Conservation (phyloP, 306 rosid genomes). For the Acacia crassicarpa region DNA sequence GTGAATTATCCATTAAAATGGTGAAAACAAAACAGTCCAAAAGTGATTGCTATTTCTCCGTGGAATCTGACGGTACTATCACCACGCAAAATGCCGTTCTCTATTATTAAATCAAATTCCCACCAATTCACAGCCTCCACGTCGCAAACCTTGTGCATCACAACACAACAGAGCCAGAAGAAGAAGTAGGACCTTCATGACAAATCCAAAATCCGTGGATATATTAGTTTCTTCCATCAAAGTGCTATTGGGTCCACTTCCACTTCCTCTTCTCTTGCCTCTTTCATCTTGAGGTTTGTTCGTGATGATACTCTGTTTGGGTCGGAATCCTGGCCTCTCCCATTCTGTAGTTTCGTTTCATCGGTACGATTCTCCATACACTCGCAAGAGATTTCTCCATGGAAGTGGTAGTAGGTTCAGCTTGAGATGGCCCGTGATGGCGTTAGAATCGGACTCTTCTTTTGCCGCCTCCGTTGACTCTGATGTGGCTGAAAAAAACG, state of each 20-base stretch:
- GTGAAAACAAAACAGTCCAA: neutral
- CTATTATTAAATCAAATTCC: neutral
- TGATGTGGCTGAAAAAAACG: conserved; percentile 54
- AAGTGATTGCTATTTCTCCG: neutral
- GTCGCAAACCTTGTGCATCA: neutral
- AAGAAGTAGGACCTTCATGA: neutral
- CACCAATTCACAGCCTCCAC: conserved; percentile 22
- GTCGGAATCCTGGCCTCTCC: conserved; percentile 42
- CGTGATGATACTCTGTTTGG: conserved; percentile 46
- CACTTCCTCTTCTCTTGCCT: neutral
- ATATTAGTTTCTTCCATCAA: neutral
- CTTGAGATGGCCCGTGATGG: conserved; percentile 51
- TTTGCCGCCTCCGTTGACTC: conserved; percentile 64
- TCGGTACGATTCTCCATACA: conserved; percentile 17
- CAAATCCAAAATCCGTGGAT: neutral
- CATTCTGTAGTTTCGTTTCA: conserved; percentile 32
- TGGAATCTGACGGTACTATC: conserved; percentile 25
- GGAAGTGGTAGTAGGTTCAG: conserved; percentile 18
- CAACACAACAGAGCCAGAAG: neutral
- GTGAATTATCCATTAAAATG: neutral
- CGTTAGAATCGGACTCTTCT: conserved; percentile 59
- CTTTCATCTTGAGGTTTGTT: neutral
- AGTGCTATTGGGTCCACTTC: neutral
- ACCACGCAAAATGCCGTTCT: conserved; percentile 29
- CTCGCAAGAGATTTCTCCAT: conserved; percentile 28